Evolutionary conservation across 495 filamentous ascomycete genomes (phyloP).

Genomic region (Thozetella sp.): DNA sequence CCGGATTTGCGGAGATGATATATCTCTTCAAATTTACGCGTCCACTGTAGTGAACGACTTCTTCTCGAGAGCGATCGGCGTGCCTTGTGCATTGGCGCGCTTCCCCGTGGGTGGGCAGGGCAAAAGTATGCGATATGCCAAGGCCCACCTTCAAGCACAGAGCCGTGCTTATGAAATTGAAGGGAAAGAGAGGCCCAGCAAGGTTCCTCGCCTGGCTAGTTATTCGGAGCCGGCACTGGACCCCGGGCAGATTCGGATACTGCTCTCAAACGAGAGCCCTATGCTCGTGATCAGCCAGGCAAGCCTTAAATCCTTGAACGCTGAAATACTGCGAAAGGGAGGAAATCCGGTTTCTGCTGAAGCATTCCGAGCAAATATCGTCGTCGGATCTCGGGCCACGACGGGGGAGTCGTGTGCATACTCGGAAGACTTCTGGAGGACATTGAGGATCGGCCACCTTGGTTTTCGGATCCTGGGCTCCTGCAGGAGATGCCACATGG

Average conservation of each 20-base stretch:
- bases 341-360: constrained; percentile 63
- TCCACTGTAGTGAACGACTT: constrained; percentile 65
- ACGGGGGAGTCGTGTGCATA: constrained; percentile 29
- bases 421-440: constrained; percentile 59
- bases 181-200: constrained; percentile 39
- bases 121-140: constrained; percentile 61
- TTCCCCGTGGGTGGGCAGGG: constrained; percentile 65
- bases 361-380: constrained; percentile 80
- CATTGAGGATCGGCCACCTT: constrained; percentile 50
- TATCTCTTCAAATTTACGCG: constrained; percentile 68
- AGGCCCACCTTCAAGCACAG: constrained; percentile 61
- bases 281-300: constrained; percentile 82
- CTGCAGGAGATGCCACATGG: constrained; percentile 92
- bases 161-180: constrained; percentile 27
- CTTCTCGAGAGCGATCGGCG: constrained; percentile 71
- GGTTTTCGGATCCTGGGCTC: constrained; percentile 73
- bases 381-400: constrained; percentile 62
- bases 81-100: constrained; percentile 80
- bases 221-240: constrained; percentile 50
- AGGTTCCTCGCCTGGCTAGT: constrained; percentile 52
- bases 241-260: constrained; percentile 56
- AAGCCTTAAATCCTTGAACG: constrained; percentile 78
- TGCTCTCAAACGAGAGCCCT: constrained; percentile 89
- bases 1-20: constrained; percentile 77
- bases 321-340: constrained; percentile 61